Base-by-base conservation (phyloP, 805 yeast species). In the Brettanomyces naardenensis region DNA sequence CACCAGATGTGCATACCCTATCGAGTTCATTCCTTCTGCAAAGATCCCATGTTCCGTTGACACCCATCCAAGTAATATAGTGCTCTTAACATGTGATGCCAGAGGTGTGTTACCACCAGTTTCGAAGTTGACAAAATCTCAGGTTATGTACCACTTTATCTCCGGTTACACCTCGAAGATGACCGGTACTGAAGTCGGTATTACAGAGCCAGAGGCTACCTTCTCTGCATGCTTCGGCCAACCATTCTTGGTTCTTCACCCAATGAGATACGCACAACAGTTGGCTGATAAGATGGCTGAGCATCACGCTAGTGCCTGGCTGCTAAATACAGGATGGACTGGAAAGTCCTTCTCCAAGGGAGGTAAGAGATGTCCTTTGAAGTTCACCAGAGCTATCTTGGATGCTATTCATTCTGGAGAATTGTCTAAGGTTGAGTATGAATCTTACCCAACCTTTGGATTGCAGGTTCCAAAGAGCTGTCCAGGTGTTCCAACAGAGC, bases 101-200 rank as follows among this genome's bases (percentile, higher is more conserved):
- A 78, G 94, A 44, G 98, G 98, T 69, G 97, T 90, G 28, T 73
- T 90, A 54, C 98, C 98, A 39, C 97, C 97, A 46, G 94, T 90
- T 47, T 88, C 97, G 46, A 86, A 81, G 66, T 76, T 90, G 62
- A 75, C 95, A 29, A 87, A 87, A 59, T 85, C 90, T 53, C 97
- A 90, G 69, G 97, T 90, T 48, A 90, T 92, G 97, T 90, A 92
- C 75, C 97, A 90, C 69, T 90, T 90, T 69, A 90, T 90, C 53
- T 83, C 95, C 47, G 98, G 98, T 56, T 90, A 90, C 76, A 90
- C 98, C 45, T 90, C 97, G 40, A 90, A 92, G 78, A 90, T 90
- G 95, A 96, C 98, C 45, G 97, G 97, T 64, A 90, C 98, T 38
- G 98, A 90, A 69, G 94, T 86, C 64, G 98, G 98, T 66, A 86